phyloP scores from a whole-genome alignment of 805 yeast species.

The Candida manassasensis region DNA sequence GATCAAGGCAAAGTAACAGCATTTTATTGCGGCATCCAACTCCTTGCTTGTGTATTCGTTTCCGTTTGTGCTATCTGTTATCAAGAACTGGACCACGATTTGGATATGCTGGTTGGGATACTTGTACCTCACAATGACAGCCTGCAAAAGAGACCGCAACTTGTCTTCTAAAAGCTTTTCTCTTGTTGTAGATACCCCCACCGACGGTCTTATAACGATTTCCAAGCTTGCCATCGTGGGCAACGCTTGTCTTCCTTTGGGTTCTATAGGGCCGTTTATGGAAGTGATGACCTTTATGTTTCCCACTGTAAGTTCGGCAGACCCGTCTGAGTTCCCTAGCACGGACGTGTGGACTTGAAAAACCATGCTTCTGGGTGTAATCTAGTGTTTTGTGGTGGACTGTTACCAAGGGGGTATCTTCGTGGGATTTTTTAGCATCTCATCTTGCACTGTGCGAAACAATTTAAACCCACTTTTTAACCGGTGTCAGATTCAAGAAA shows the following conservation, averaged over 20 bases:
- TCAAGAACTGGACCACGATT: slow-evolving; percentile 38
- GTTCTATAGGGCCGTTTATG: slow-evolving; percentile 89
- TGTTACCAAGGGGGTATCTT: too few species aligned
- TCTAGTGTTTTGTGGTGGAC: too few species aligned
- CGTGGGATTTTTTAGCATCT: slow-evolving; percentile 5
- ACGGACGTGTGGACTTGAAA: slow-evolving; percentile 22
- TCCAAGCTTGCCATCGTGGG: slow-evolving; percentile 78
- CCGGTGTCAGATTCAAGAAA: too few species aligned
- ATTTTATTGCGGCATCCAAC: slow-evolving; percentile 67
- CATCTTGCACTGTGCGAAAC: slow-evolving; percentile 3
- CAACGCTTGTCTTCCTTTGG: slow-evolving; percentile 73
- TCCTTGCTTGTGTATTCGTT: slow-evolving; percentile 42
- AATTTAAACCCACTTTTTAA: neutral
- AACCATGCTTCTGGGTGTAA: slow-evolving; percentile 7
- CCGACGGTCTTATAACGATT: slow-evolving; percentile 70
- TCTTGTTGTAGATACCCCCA: slow-evolving; percentile 69
- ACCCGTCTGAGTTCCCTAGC: slow-evolving; percentile 72
- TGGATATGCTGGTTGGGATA: slow-evolving; percentile 70
- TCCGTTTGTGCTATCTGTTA: slow-evolving; percentile 19
- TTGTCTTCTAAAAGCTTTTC: slow-evolving; percentile 76
- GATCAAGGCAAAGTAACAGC: slow-evolving; percentile 65
- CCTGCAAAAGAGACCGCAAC: slow-evolving; percentile 54
- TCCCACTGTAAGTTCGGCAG: slow-evolving; percentile 54
- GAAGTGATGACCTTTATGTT: slow-evolving; percentile 62
- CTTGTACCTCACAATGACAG: slow-evolving; percentile 53